These are phyloP conservation scores for Aspergillus nanangensis DNA, from an alignment of 495 filamentous ascomycete species.

Conservation along the genomic window DNA sequence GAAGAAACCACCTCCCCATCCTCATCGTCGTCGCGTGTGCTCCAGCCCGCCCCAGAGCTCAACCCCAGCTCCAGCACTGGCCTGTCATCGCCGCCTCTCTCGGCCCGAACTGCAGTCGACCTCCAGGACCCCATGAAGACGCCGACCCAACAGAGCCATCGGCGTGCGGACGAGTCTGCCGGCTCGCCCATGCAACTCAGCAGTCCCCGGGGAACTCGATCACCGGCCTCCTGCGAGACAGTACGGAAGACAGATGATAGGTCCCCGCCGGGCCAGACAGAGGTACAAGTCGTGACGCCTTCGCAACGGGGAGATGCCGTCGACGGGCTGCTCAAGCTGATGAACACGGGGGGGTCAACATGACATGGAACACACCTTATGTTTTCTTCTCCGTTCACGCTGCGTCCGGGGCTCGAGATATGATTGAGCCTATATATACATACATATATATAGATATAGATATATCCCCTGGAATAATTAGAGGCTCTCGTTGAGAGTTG, in stretches of 20 bases:
- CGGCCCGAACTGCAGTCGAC: constrained; percentile 1
- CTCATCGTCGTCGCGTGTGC: constrained; percentile 1
- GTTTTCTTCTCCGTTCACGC: no score
- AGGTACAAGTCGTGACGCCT: constrained; percentile 10
- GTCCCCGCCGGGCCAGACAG: no score
- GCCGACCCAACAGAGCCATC: constrained; percentile 20
- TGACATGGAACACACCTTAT: no score
- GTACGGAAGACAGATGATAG: no score
- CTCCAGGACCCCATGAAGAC: constrained; percentile 21
- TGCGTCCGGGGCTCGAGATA: no score
- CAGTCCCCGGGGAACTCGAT: constrained; percentile 16
- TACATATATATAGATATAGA: no score
- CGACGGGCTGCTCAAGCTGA: constrained; percentile 38
- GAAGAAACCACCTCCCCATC: constrained; percentile 8
- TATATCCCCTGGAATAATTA: no score
- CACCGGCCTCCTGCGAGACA: no score
- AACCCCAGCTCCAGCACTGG: constrained; percentile 14
- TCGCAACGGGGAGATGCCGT: constrained; percentile 39
- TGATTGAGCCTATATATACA: no score
- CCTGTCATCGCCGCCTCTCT: constrained; percentile 14
- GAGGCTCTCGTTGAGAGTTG: no score
- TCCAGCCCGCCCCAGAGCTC: constrained; percentile 17
- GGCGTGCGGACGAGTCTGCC: constrained; percentile 2
- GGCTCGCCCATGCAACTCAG: constrained; percentile 36
- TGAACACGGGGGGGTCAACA: constrained; percentile 24